Conservation (phyloP, 768 basidiomycete species). For the Panaeolus cyanescens region DNA sequence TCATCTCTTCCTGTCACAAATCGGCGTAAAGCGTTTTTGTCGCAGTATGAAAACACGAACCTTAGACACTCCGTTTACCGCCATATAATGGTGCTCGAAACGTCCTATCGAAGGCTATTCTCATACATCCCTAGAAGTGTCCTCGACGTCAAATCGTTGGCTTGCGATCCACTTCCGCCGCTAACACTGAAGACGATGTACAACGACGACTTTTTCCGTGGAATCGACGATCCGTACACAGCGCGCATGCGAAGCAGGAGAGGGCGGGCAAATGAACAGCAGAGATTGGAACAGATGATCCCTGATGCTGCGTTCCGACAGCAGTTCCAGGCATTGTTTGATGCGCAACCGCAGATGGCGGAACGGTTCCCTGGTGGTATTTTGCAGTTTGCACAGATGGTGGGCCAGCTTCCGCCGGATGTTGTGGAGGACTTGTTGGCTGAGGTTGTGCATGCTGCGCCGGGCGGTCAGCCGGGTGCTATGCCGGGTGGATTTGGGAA, state of each 20-base stretch:
- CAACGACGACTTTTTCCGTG: slow-evolving; percentile 73
- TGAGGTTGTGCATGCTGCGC: slow-evolving; percentile 37
- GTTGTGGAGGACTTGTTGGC: slow-evolving; percentile 58
- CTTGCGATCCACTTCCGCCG: slow-evolving; percentile 90
- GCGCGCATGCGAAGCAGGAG: slow-evolving; percentile 38
- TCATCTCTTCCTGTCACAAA: slow-evolving; percentile 35
- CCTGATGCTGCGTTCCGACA: slow-evolving; percentile 58
- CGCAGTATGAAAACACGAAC: slow-evolving; percentile 39
- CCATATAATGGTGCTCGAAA: slow-evolving; percentile 76
- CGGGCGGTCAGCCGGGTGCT: slow-evolving; percentile 30
- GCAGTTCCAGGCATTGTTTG: slow-evolving; percentile 63
- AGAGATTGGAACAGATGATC: slow-evolving; percentile 55
- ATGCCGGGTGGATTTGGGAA: slow-evolving; percentile 51
- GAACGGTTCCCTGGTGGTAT: slow-evolving; percentile 66
- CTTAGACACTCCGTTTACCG: slow-evolving; percentile 63
- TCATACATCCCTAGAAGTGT: slow-evolving; percentile 71
- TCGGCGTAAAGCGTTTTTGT: slow-evolving; percentile 32
- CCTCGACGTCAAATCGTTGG: slow-evolving; percentile 53
- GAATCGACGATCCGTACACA: slow-evolving; percentile 54
- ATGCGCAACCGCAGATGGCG: slow-evolving; percentile 55
- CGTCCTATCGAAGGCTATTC: slow-evolving; percentile 57
- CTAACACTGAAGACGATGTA: slow-evolving; percentile 59
- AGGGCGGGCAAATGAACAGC: slow-evolving; percentile 47
- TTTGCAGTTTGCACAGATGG: slow-evolving; percentile 60
- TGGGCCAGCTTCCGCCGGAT: slow-evolving; percentile 56